phyloP scores from a whole-genome alignment of 2,329 filamentous ascomycete genomes.

The Bipolaris bicolor region DNA sequence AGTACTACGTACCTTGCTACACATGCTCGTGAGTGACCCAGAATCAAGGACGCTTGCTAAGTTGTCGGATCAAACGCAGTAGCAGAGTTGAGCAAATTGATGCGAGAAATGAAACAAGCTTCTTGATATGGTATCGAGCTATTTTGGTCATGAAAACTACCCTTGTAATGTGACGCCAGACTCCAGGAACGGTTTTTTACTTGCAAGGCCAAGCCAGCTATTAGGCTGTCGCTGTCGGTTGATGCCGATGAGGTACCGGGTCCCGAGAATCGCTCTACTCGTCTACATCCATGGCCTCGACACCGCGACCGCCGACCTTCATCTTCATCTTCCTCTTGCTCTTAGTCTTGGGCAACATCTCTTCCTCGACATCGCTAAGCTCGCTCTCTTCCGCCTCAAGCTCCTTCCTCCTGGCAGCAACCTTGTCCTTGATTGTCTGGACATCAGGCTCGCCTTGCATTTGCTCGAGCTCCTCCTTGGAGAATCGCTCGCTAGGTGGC shows the following conservation, averaged over 20 bases:
- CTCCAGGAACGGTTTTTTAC: slow-evolving; percentile 20
- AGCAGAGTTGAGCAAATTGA: neutral
- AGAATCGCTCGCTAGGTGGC: slow-evolving; percentile 60
- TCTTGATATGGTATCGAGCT: slow-evolving; percentile 37
- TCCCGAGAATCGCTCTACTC: slow-evolving; percentile 17
- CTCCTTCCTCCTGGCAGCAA: slow-evolving; percentile 64
- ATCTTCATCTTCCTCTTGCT: slow-evolving; percentile 57
- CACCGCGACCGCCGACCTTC: slow-evolving; percentile 51
- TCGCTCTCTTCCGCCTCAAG: slow-evolving; percentile 63
- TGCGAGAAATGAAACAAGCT: slow-evolving; percentile 6
- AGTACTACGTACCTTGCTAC: neutral
- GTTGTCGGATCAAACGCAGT: neutral
- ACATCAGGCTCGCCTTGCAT: slow-evolving; percentile 62
- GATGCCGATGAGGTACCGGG: neutral
- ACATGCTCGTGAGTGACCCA: neutral
- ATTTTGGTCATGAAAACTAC: slow-evolving; percentile 29
- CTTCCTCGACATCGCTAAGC: slow-evolving; percentile 46
- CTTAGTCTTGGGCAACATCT: slow-evolving; percentile 47
- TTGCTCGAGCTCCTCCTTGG: slow-evolving; percentile 60
- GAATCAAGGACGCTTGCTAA: neutral
- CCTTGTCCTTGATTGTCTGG: slow-evolving; percentile 57
- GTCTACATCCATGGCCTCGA: slow-evolving; percentile 58
- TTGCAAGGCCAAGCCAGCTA: neutral
- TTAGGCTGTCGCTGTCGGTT: neutral
- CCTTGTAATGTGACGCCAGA: slow-evolving; percentile 31